Conservation (phyloP, 2,329 filamentous ascomycete species). For the Pseudogymnoascus sp. region DNA sequence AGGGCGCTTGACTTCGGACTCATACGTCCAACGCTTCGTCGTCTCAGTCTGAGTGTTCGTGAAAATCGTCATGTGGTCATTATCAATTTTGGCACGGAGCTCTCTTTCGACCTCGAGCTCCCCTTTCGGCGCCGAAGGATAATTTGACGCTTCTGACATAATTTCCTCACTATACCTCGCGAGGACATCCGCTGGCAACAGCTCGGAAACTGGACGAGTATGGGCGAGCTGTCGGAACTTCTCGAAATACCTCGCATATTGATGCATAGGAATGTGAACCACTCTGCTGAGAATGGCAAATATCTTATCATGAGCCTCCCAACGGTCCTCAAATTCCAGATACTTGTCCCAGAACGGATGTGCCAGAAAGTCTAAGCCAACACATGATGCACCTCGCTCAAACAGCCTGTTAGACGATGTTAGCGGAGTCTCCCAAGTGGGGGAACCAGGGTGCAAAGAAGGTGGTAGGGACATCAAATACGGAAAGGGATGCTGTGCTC, state of each 20-base stretch:
- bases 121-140: slow-evolving; percentile 46
- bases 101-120: slow-evolving; percentile 79
- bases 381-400: slow-evolving; percentile 74
- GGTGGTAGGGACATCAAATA: slow-evolving; percentile 50
- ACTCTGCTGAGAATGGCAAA: slow-evolving; percentile 76
- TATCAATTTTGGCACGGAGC: slow-evolving; percentile 70
- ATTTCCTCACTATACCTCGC: slow-evolving; percentile 63
- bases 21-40: slow-evolving; percentile 87
- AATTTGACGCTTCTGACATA: slow-evolving; percentile 51
- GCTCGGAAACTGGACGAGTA: slow-evolving; percentile 60
- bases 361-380: slow-evolving; percentile 86
- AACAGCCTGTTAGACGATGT: slow-evolving; percentile 58
- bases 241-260: slow-evolving; percentile 92
- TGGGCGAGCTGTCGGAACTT: slow-evolving; percentile 73
- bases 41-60: slow-evolving; percentile 77
- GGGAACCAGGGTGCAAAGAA: slow-evolving; percentile 19
- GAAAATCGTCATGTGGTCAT: slow-evolving; percentile 73
- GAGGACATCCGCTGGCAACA: slow-evolving; percentile 61
- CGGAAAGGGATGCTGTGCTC: slow-evolving; percentile 47
- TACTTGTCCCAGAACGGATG: slow-evolving; percentile 99
- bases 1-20: slow-evolving; percentile 87
- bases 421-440: slow-evolving; percentile 10
- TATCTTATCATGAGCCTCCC: slow-evolving; percentile 75
- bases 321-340: slow-evolving; percentile 88
- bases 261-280: slow-evolving; percentile 86